Evolutionary conservation across 805 yeast species (phyloP).

Genomic region (Metschnikowia gelsemii): DNA sequence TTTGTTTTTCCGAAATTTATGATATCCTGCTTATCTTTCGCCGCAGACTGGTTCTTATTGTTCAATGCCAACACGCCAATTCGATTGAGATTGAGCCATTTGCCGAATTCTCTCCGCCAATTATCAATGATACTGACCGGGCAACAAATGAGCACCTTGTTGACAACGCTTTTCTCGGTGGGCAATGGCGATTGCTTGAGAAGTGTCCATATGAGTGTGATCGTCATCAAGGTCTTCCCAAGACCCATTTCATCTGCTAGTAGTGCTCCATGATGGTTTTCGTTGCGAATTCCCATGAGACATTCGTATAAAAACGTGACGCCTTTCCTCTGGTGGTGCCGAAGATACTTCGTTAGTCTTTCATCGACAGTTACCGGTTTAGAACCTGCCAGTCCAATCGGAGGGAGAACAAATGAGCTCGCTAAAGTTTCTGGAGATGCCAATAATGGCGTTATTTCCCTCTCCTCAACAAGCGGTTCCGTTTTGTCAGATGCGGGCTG

Average conservation of each 20-base stretch:
- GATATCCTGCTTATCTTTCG: conserved; percentile 57
- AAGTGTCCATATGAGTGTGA: conserved; percentile 80
- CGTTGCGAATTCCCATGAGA: conserved; percentile 63
- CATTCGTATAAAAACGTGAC: conserved; percentile 79
- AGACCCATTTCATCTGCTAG: conserved; percentile 98
- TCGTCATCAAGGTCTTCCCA: conserved; percentile 82
- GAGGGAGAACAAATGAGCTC: conserved; percentile 5
- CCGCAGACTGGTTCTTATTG: conserved; percentile 43
- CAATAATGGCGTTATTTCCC: neutral
- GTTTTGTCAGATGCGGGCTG: neutral
- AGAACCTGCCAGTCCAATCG: neutral
- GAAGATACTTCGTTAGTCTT: conserved; percentile 46
- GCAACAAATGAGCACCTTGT: conserved; percentile 75
- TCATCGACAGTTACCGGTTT: conserved; percentile 61
- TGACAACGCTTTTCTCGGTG: conserved; percentile 36
- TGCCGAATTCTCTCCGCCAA: conserved; percentile 85
- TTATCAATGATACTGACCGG: conserved; percentile 87
- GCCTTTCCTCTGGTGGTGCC: conserved; percentile 88
- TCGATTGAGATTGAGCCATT: conserved; percentile 75
- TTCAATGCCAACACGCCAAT: conserved; percentile 65
- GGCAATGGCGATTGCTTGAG: conserved; percentile 58
- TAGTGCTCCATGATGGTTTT: conserved; percentile 64
- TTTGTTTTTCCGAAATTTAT: conserved; percentile 60
- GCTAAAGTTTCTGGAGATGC: neutral
- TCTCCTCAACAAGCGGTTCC: neutral